Base-by-base conservation (phyloP, 2,329 filamentous ascomycete species). In the Colletotrichum graminicola region DNA sequence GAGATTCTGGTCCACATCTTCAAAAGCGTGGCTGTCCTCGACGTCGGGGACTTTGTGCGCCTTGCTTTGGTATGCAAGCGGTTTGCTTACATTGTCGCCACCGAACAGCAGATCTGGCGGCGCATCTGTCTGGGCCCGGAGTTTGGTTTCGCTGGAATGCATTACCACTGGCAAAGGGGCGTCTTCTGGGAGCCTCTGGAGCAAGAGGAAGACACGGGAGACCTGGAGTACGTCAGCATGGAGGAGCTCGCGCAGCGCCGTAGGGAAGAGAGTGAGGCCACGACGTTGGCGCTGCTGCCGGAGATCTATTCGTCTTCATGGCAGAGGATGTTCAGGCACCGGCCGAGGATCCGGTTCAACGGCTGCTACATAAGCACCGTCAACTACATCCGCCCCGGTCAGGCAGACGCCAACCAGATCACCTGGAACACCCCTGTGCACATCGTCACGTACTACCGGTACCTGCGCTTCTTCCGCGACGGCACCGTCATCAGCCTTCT, bases 401-500 rank as follows among this genome's bases (percentile, higher is more conserved):
- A 92, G 71, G 87, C 91, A 14, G 91, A 90, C 3, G 87, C 89
- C 26, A 92, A 91, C 74, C 91, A 90, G 66, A 83, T 92, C 23
- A 92, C 93, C 1, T 97, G 95, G 94, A 84, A 85, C 76, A 92
- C 89, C 32, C 95, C 95, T 11, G 92, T 98, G 45, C 94, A 97
- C 79, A 97, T 98, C 70, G 94, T 99, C 60, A 99, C 96, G 0
- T 99, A 98, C 83, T 99, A 97, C 83, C 94, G 96, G 69, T 99
- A 98, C 82, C 88, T 99, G 4, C 93, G 96, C 64, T 96, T 99
- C 84, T 96, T 96, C 83, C 93, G 94, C 32, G 94, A 98, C 80
- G 96, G 96, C 36, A 92, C 92, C 1, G 90, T 88, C 74, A 91
- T 98, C 71, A 94, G 91, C 65, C 87, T 99, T 1, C 87, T 97